Conservation (phyloP, 2,329 filamentous ascomycete genomes). For the Cercospora sp. region DNA sequence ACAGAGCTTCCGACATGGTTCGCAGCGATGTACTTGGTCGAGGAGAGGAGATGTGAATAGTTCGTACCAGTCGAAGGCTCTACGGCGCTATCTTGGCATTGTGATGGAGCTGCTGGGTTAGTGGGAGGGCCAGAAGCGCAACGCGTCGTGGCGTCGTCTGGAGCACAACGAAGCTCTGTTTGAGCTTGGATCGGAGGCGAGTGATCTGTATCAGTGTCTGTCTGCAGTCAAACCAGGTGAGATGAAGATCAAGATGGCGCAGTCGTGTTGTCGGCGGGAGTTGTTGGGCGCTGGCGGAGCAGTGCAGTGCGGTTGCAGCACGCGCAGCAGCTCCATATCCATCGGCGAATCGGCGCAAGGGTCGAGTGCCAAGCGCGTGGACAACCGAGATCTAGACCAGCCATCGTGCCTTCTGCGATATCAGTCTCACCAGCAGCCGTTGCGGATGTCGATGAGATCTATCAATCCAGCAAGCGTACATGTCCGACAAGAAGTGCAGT, state of each 20-base stretch:
- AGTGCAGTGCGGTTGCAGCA: neutral
- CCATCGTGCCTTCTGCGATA: neutral
- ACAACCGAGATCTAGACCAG: conserved; percentile 3
- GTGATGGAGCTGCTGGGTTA: neutral
- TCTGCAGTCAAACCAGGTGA: neutral
- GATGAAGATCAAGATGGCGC: neutral
- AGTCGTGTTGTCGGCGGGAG: neutral
- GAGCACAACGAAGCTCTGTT: neutral
- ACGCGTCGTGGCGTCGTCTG: neutral
- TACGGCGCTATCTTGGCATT: neutral
- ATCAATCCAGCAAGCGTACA: neutral
- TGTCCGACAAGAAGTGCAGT: neutral
- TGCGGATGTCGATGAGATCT: neutral
- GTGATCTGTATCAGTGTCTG: neutral
- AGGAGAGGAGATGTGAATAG: conserved; percentile 3
- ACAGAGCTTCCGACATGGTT: conserved; percentile 24
- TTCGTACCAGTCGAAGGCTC: neutral
- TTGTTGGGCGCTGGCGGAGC: neutral
- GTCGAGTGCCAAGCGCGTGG: conserved; percentile 4
- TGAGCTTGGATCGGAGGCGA: neutral
- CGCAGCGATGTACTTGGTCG: neutral
- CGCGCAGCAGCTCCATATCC: neutral
- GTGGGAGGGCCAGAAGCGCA: neutral
- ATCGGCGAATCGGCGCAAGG: conserved; percentile 1
- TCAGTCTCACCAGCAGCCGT: neutral